Evolutionary conservation across 1,139 yeast species (phyloP).

Genomic region (Zygoascus hellenicus): DNA sequence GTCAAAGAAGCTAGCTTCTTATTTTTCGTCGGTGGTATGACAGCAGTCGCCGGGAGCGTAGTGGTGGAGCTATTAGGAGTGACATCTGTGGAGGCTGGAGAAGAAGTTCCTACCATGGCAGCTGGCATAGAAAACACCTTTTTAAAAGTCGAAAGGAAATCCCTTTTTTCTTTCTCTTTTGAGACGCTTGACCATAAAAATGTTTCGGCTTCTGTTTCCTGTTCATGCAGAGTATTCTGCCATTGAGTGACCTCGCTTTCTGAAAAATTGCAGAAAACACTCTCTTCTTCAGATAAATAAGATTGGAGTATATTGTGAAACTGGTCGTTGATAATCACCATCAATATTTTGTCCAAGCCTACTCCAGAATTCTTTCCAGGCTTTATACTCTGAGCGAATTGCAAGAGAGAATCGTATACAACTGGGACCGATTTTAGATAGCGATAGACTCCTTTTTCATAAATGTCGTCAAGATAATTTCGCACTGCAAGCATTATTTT

Average conservation of each 20-base stretch:
- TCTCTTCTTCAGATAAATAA: slow-evolving; percentile 39
- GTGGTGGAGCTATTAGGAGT: slow-evolving; percentile 13
- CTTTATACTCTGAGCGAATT: slow-evolving; percentile 24
- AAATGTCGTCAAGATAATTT: slow-evolving; percentile 22
- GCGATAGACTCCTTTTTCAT: slow-evolving; percentile 9
- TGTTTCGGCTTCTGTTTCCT: slow-evolving; percentile 38
- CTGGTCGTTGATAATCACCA: slow-evolving; percentile 43
- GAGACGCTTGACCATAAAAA: slow-evolving; percentile 40
- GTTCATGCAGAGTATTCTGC: slow-evolving; percentile 30
- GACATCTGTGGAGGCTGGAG: background rate
- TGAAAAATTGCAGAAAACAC: slow-evolving; percentile 32
- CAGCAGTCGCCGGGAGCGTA: slow-evolving; percentile 11
- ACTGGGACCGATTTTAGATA: slow-evolving; percentile 25
- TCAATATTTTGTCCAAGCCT: slow-evolving; percentile 32
- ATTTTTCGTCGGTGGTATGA: slow-evolving; percentile 9
- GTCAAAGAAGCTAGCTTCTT: slow-evolving; percentile 10
- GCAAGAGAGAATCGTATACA: slow-evolving; percentile 21
- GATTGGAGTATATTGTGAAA: slow-evolving; percentile 39
- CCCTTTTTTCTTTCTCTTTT: slow-evolving; percentile 40
- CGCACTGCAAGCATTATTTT: slow-evolving; percentile 31
- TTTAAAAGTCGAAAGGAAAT: slow-evolving; percentile 51
- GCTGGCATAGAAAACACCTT: slow-evolving; percentile 38
- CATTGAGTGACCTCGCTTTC: slow-evolving; percentile 33
- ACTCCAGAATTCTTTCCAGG: slow-evolving; percentile 32
- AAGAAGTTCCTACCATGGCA: slow-evolving; percentile 21